These are phyloP conservation scores for Oldenlandia corymbosa DNA, from an alignment of 257 asterid genomes.

Conservation along the genomic window DNA sequence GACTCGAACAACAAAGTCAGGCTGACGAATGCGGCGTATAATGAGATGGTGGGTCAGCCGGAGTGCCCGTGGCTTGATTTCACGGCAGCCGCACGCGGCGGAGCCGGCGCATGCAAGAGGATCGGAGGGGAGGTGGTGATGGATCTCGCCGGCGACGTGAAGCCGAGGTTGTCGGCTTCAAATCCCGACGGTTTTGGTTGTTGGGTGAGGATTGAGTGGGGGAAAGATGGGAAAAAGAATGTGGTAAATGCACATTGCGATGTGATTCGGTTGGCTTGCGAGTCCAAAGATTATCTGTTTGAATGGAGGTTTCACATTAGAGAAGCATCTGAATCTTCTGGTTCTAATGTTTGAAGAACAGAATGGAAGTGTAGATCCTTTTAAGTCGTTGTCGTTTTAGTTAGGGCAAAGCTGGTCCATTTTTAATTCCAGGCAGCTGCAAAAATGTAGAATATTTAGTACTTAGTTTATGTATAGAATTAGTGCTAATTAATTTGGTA, in stretches of 20 bases:
- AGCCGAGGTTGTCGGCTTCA: slow-evolving; percentile 9
- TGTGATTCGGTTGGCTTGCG: slow-evolving; percentile 46
- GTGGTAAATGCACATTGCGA: slow-evolving; percentile 44
- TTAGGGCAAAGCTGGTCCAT: too few relatives aligned
- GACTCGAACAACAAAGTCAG: slow-evolving; percentile 70
- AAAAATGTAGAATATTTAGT: too few relatives aligned
- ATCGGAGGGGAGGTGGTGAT: slow-evolving; percentile 78
- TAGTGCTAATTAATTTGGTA: too few relatives aligned
- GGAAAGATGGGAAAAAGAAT: slow-evolving; percentile 43
- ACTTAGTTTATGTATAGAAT: too few relatives aligned
- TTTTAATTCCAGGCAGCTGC: too few relatives aligned
- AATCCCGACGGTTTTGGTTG: slow-evolving; percentile 45
- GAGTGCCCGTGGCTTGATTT: slow-evolving; percentile 84
- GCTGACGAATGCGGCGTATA: slow-evolving; percentile 68
- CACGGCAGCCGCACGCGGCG: slow-evolving; percentile 6
- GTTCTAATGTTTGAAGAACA: slow-evolving; percentile 7
- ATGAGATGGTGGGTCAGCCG: slow-evolving; percentile 91
- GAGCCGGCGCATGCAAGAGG: slow-evolving; percentile 46
- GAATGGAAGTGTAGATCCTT: too few relatives aligned
- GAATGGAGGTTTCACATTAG: slow-evolving; percentile 68
- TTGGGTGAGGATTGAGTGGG: slow-evolving; percentile 76
- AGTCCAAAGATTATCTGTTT: slow-evolving; percentile 56
- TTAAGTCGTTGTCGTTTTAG: too few relatives aligned
- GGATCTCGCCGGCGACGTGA: slow-evolving; percentile 20
- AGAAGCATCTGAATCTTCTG: slow-evolving; percentile 16